Conservation (phyloP, 352 stramenopile species). For the Pythium grandisporangium region DNA sequence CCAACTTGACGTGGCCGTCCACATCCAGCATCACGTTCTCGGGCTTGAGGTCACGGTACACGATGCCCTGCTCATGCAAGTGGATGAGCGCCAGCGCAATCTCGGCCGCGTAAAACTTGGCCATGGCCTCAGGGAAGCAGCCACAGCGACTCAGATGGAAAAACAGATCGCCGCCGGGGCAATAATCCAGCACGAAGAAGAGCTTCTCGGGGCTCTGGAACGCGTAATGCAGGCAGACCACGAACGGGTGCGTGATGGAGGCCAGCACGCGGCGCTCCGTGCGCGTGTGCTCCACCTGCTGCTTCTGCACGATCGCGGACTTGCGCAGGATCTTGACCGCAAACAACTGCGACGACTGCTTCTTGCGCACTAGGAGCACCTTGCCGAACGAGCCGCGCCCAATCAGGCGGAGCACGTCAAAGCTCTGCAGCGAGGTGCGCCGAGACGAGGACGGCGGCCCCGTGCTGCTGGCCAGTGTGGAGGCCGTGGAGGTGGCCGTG, state of each 20-base stretch:
- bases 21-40: slow-evolving; percentile 86
- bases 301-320: slow-evolving; percentile 64
- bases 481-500: no score
- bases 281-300: slow-evolving; percentile 77
- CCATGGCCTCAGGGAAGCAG: slow-evolving; percentile 76
- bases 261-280: slow-evolving; percentile 79
- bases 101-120: slow-evolving; percentile 78
- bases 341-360: slow-evolving; percentile 63
- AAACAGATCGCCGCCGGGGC: slow-evolving; percentile 75
- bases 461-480: no score
- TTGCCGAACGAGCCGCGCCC: slow-evolving; percentile 91
- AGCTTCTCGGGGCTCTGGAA: slow-evolving; percentile 82
- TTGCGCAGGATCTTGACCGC: slow-evolving; percentile 84
- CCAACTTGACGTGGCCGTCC: slow-evolving; percentile 73
- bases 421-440: slow-evolving; percentile 73
- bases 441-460: no score
- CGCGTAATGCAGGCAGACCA: slow-evolving; percentile 84
- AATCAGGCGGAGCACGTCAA: slow-evolving; percentile 88
- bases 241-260: slow-evolving; percentile 77
- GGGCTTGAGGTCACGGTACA: slow-evolving; percentile 79
- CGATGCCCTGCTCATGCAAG: slow-evolving; percentile 77
- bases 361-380: slow-evolving; percentile 83
- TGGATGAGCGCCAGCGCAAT: slow-evolving; percentile 82
- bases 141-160: slow-evolving; percentile 69
- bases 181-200: slow-evolving; percentile 86